A percentile compares a stretch with the other conserved stretches of the same genome.
Evolutionary conservation across 352 stramenopile genomes (phyloP).

Genomic region (Globisporangium rhizosaccharum): DNA sequence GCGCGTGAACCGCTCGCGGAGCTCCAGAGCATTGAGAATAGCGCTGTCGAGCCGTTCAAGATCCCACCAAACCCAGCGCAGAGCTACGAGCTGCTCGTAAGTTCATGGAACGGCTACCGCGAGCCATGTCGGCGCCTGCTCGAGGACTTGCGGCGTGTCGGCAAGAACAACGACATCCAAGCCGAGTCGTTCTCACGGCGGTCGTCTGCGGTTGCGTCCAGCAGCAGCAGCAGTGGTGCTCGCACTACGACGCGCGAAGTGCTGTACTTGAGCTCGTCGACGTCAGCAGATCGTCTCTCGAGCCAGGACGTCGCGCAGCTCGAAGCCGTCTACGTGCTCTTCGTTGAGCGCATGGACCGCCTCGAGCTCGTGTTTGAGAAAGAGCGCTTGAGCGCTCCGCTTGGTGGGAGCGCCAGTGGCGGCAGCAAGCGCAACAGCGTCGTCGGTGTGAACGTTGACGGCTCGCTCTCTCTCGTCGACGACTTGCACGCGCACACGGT

Average conservation of each 20-base stretch:
- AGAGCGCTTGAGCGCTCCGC: background rate
- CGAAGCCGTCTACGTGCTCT: slow-evolving; percentile 44
- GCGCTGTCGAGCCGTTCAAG: slow-evolving; percentile 29
- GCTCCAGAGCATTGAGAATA: slow-evolving; percentile 35
- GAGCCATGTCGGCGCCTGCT: slow-evolving; percentile 36
- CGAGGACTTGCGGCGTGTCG: slow-evolving; percentile 48
- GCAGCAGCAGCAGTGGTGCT: background rate
- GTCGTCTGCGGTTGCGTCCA: slow-evolving; percentile 3
- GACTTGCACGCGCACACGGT: slow-evolving; percentile 24
- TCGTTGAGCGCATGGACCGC: slow-evolving; percentile 44
- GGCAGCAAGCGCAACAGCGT: slow-evolving; percentile 16
- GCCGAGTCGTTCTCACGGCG: slow-evolving; percentile 30
- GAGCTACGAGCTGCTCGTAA: slow-evolving; percentile 50
- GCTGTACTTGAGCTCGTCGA: slow-evolving; percentile 53
- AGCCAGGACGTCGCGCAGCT: slow-evolving; percentile 70
- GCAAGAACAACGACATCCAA: slow-evolving; percentile 64
- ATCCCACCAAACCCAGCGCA: slow-evolving; percentile 27
- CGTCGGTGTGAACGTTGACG: slow-evolving; percentile 16
- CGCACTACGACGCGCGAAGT: slow-evolving; percentile 20
- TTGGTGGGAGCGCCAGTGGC: no score
- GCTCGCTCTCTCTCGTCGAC: slow-evolving; percentile 25
- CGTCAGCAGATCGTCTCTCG: slow-evolving; percentile 29
- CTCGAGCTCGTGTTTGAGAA: slow-evolving; percentile 30
- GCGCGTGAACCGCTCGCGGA: slow-evolving; percentile 39
- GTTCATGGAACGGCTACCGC: slow-evolving; percentile 54